Conservation (phyloP, 176 grass and related monocot genomes). For the Cocos nucifera region DNA sequence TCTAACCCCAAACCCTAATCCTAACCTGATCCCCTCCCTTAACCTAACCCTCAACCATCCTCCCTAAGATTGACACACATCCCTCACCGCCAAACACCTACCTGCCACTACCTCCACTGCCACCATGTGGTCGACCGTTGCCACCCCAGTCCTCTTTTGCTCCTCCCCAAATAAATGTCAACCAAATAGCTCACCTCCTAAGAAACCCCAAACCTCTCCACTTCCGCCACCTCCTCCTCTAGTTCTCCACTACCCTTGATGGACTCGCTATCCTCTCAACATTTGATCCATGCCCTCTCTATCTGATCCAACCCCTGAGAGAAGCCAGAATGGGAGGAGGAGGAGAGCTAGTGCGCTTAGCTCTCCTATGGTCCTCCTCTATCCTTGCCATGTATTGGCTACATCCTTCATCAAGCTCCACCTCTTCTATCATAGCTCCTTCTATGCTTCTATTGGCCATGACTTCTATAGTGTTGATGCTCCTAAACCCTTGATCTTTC, state of each 20-base stretch:
- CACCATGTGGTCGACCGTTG: no score
- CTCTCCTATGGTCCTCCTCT: conserved; percentile 34
- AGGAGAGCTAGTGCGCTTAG: not conserved
- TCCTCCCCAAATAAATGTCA: conserved; percentile 1
- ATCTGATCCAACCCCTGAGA: conserved; percentile 1
- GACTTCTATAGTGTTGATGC: no score
- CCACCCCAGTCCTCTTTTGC: not conserved
- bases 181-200: not conserved
- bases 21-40: no score
- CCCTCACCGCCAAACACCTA: no score
- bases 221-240: not conserved
- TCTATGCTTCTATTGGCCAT: no score
- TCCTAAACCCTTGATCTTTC: no score
- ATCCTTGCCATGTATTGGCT: conserved; percentile 38
- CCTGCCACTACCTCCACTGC: no score
- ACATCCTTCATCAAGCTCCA: conserved; percentile 10
- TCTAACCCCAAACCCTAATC: no score
- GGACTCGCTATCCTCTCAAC: not conserved
- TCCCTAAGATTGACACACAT: no score
- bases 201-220: not conserved
- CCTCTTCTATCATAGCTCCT: no score
- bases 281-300: not conserved
- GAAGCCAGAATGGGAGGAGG: not conserved
- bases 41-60: no score
- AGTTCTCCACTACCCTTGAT: not conserved